Evolutionary conservation across 805 yeast species (phyloP), one percentile per base, ranked within the genome.

Genomic region (Pichia nakasei): DNA sequence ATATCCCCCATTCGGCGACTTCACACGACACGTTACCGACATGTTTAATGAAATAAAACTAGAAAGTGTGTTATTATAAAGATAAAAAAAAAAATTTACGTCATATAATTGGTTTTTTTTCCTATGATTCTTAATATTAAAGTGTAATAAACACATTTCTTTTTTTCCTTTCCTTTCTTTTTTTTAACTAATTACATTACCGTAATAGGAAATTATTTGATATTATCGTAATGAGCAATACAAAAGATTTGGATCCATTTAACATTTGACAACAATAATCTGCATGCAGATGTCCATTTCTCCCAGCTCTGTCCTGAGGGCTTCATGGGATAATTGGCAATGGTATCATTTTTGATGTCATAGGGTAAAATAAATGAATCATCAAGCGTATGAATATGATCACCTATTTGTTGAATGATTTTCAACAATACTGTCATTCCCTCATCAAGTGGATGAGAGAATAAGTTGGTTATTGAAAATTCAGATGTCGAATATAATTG

Each of bases 201-300:
- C 34, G 20, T 6, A 32, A 17, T 8, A 8, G 34, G 31, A 9
- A 15, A 17, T 29, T 21, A 12, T 24, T 11, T 24, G 22, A 12
- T 24, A 22, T 32, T 22, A 5, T 38, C 38, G 18, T 48, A 50
- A 35, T 55, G 63, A 8, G 64, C 69, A 47, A 81, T 72, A 3
- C 86, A 76, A 57, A 80, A 87, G 4, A 89, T 82, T 44, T 89
- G 64, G 8, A 91, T 71, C 95, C 96, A 91, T 56, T 86, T 87
- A 26, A 78, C 70, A 54, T 91, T 78, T 0, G 93, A 85, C 39
- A 89, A 64, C 12, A 91, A 66, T 56, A 79, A 84, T 54, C 84
- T 82, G 63, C 96, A 88, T 1, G 95, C 91, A 22, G 82, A 76
- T 0, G 96, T 86, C 97, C 97, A 89, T 48, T 83, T 86, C 37